phyloP scores from a whole-genome alignment of 306 rosid species.

The peach (Prunus persica) region Prunus_persica_NCBIv2 NC_034015.1:10396501-10397000 shows the following conservation, averaged over 20 bases:
- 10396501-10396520: not conserved
- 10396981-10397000: constrained; percentile 23
- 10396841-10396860: not conserved
- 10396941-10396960: not conserved
- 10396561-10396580: not conserved
- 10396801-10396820: not conserved
- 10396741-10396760: not conserved
- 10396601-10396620: not conserved
- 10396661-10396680: constrained; percentile 27
- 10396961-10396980: not conserved
- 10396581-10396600: constrained; percentile 25
- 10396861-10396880: not conserved
- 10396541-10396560: constrained; percentile 9
- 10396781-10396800: not conserved
- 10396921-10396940: not conserved
- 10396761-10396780: not conserved
- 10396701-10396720: constrained; percentile 12
- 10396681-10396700: constrained; percentile 1
- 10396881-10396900: not conserved
- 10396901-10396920: not conserved
- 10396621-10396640: not conserved
- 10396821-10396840: not conserved
- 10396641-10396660: constrained; percentile 1
- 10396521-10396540: not conserved
- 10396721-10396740: not conserved